Evolutionary conservation across 495 filamentous ascomycete species (phyloP).

Genomic region (Parathielavia appendiculata): DNA sequence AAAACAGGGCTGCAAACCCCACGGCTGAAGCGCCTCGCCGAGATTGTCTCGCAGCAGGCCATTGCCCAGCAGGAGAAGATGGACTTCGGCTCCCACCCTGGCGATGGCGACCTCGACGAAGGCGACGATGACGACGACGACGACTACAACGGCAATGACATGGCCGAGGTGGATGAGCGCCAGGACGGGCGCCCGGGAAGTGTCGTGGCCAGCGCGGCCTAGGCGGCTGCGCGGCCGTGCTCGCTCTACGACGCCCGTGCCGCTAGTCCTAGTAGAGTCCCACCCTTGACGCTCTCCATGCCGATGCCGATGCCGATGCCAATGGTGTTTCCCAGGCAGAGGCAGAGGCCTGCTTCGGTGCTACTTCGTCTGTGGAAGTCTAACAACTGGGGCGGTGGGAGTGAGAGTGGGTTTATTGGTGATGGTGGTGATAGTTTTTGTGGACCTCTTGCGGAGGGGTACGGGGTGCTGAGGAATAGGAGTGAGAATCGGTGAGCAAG

Average conservation of each 20-base stretch:
- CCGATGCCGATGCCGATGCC: neutral
- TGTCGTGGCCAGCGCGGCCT: conserved; percentile 27
- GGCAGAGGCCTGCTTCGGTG: conserved; percentile 15
- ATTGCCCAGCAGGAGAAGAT: conserved; percentile 88
- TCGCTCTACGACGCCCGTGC: neutral
- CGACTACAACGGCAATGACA: conserved; percentile 30
- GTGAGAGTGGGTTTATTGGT: neutral
- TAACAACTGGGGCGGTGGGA: conserved; percentile 1
- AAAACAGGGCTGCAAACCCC: conserved; percentile 91
- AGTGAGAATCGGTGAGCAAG: conserved; percentile 8
- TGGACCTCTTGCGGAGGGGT: neutral
- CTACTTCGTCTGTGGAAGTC: conserved; percentile 21
- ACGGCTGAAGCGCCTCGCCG: conserved; percentile 85
- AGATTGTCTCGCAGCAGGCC: conserved; percentile 94
- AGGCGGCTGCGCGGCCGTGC: conserved; percentile 22
- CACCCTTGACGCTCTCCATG: neutral
- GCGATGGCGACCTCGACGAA: conserved; percentile 38
- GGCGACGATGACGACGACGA: conserved; percentile 37
- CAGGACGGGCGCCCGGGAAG: conserved; percentile 1
- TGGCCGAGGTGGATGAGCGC: conserved; percentile 43
- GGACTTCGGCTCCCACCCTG: conserved; percentile 44
- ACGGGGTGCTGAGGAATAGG: conserved; percentile 8
- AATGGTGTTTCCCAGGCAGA: neutral
- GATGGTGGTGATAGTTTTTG: neutral
- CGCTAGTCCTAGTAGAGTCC: neutral